These are phyloP conservation scores for Claviceps purpurea DNA, from an alignment of 2,329 filamentous ascomycete genomes.

Conservation along the genomic window DNA sequence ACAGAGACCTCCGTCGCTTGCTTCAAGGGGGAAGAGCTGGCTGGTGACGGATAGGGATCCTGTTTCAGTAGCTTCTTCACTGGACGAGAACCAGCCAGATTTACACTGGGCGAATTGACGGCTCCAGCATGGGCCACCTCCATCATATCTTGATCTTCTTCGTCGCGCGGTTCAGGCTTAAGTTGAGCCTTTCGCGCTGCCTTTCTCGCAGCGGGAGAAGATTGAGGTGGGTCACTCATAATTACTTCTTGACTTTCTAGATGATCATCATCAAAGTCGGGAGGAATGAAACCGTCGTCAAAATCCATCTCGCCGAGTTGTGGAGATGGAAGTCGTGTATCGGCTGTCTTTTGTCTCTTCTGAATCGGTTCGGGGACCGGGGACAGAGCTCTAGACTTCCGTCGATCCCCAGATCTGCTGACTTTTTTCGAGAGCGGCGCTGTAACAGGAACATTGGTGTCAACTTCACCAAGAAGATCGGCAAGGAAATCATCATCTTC, in stretches of 20 bases:
- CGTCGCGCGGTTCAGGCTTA: constrained; percentile 40
- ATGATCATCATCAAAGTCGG: constrained; percentile 52
- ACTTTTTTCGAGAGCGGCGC: constrained; percentile 45
- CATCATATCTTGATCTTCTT: constrained; percentile 73
- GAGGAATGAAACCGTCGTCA: constrained; percentile 42
- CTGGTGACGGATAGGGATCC: constrained; percentile 53
- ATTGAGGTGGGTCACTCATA: constrained; percentile 80
- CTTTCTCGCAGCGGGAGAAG: constrained; percentile 72
- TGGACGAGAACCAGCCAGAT: constrained; percentile 63
- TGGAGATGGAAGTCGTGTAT: constrained; percentile 33
- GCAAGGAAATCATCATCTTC: constrained; percentile 83
- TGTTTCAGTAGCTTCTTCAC: constrained; percentile 62
- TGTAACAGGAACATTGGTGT: constrained; percentile 50
- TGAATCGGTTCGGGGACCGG: constrained; percentile 45
- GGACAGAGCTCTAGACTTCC: constrained; percentile 68
- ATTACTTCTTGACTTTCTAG: constrained; percentile 31
- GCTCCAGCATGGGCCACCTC: constrained; percentile 69
- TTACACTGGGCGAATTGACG: constrained; percentile 58
- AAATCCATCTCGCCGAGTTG: constrained; percentile 30
- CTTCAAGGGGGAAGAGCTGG: constrained; percentile 62
- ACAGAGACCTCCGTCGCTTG: constrained; percentile 39
- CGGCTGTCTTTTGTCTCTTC: constrained; percentile 45
- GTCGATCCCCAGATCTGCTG: constrained; percentile 61
- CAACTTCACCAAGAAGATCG: constrained; percentile 74
- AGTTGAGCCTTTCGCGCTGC: constrained; percentile 54